These are phyloP conservation scores for Phaeophleospora eucalypticola DNA, from an alignment of 2,329 filamentous ascomycete species.

Conservation along the genomic window DNA sequence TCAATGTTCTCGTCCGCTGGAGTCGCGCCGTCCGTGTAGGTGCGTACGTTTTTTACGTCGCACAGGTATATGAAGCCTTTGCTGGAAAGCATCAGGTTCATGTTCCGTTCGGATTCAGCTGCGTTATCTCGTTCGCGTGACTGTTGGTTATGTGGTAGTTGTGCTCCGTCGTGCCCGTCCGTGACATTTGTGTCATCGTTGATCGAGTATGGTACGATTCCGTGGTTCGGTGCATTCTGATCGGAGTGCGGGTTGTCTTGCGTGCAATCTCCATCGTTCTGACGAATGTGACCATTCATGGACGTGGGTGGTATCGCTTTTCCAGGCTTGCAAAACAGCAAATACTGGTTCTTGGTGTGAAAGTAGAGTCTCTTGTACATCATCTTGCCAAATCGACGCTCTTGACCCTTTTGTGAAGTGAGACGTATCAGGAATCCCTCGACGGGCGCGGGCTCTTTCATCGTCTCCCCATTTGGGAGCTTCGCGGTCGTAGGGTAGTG, in stretches of 20 bases:
- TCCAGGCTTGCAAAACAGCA: conserved; percentile 59
- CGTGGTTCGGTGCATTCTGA: conserved; percentile 57
- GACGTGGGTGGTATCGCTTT: conserved; percentile 55
- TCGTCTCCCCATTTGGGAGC: conserved; percentile 39
- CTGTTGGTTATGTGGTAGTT: conserved; percentile 39
- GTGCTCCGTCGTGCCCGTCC: conserved; percentile 43
- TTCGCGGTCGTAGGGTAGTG: conserved; percentile 57
- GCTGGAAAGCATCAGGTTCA: conserved; percentile 55
- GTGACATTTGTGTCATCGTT: conserved; percentile 52
- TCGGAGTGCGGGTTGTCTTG: conserved; percentile 52
- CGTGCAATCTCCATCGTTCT: conserved; percentile 46
- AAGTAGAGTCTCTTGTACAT: conserved; percentile 65
- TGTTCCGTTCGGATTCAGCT: conserved; percentile 55
- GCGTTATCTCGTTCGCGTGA: conserved; percentile 56
- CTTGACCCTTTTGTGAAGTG: conserved; percentile 59
- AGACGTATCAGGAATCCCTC: conserved; percentile 64
- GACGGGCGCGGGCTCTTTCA: conserved; percentile 58
- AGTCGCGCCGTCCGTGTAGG: conserved; percentile 49
- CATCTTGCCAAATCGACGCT: conserved; percentile 56
- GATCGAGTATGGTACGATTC: conserved; percentile 58
- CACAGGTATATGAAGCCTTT: conserved; percentile 63
- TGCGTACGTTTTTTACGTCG: conserved; percentile 55
- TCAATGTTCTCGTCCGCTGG: conserved; percentile 52
- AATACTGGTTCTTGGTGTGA: conserved; percentile 58
- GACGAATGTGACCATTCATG: conserved; percentile 46